Conservation (phyloP, 805 yeast genomes). For the Pichia rugopelliculosa region DNA sequence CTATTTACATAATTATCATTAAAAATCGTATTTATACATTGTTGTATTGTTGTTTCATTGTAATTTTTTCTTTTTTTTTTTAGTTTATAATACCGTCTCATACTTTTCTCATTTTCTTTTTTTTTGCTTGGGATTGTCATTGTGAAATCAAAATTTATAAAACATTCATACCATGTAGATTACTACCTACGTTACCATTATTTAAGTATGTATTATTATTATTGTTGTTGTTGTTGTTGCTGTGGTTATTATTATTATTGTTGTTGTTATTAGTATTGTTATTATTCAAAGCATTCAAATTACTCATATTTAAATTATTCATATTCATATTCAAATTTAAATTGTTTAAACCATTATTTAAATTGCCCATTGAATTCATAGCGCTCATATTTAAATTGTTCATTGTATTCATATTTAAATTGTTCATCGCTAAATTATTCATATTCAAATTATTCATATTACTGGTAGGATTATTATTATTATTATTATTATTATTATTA, state of each 20-base stretch:
- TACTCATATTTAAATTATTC: neutral
- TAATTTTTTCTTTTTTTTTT: too few species aligned
- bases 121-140: too few species aligned
- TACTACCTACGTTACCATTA: neutral
- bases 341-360: too few species aligned
- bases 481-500: neutral
- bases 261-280: too few species aligned
- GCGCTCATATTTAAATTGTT: neutral
- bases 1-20: neutral
- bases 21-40: neutral
- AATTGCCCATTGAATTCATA: too few species aligned
- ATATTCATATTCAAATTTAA: too few species aligned
- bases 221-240: too few species aligned
- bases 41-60: neutral
- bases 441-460: neutral
- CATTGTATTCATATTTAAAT: too few species aligned
- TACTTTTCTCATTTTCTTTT: too few species aligned
- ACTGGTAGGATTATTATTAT: neutral
- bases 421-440: neutral
- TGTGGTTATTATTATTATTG: too few species aligned
- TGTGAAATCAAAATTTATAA: neutral
- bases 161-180: neutral
- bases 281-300: neutral
- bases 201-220: too few species aligned
- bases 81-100: too few species aligned